Percentiles rank a stretch among this genome's conserved stretches.
phyloP scores from a whole-genome alignment of 495 filamentous ascomycete species.

The Parmelia sp. region DNA sequence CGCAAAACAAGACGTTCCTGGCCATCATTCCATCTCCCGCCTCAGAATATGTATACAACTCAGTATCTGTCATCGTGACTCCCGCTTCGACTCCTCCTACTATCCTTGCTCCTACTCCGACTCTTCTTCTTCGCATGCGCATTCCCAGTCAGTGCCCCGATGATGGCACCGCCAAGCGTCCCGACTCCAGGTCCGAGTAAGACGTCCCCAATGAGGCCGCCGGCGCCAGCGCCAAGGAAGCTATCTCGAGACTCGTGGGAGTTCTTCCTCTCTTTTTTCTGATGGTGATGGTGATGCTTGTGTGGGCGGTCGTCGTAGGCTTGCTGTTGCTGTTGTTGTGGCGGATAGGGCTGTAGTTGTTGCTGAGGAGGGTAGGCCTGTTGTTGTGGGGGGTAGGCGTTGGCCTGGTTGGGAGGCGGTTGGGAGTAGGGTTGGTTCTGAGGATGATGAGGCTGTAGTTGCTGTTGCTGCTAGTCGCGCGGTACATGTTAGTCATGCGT shows the following conservation, averaged over 20 bases:
- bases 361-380: slow-evolving; percentile 3
- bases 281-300: slow-evolving; percentile 8
- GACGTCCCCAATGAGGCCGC: slow-evolving; percentile 24
- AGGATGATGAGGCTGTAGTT: slow-evolving; percentile 12
- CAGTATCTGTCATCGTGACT: slow-evolving; percentile 8
- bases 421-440: slow-evolving; percentile 7
- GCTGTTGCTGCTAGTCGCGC: not conserved
- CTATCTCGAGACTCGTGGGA: slow-evolving; percentile 15
- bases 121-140: slow-evolving; percentile 22
- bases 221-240: slow-evolving; percentile 25
- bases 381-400: slow-evolving; percentile 15
- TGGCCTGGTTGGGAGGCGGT: not conserved
- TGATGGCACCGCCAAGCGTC: slow-evolving; percentile 23
- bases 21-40: not conserved
- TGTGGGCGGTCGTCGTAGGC: not conserved
- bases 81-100: slow-evolving; percentile 5
- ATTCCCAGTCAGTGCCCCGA: slow-evolving; percentile 26
- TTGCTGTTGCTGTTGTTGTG: not conserved
- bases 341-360: slow-evolving; percentile 7
- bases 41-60: too few relatives aligned
- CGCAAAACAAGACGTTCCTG: not conserved
- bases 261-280: slow-evolving; percentile 1
- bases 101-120: slow-evolving; percentile 17
- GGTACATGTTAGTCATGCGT: not conserved
- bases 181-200: slow-evolving; percentile 25